These are phyloP conservation scores for Podospora conica DNA, from an alignment of 495 filamentous ascomycete species.

Conservation along the genomic window DNA sequence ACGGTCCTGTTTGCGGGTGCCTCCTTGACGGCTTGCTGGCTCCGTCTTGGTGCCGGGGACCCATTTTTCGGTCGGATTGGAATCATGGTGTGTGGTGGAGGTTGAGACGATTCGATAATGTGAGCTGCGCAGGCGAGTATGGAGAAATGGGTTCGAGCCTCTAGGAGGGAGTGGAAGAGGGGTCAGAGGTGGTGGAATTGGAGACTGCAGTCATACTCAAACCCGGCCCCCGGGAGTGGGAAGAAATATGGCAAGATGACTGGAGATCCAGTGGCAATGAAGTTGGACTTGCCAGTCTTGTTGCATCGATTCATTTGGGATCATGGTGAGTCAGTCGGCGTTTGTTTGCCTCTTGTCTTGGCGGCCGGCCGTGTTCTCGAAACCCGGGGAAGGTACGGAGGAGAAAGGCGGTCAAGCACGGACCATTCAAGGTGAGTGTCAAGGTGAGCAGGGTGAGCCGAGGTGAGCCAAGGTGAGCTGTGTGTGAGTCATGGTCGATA, in stretches of 20 bases:
- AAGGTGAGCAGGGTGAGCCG: constrained; percentile 3
- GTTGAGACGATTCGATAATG: not conserved
- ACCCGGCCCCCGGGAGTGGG: too few relatives aligned
- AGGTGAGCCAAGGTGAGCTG: not conserved
- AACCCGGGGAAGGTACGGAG: not conserved
- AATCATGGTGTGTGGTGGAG: constrained; percentile 17
- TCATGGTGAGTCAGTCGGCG: not conserved
- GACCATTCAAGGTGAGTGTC: not conserved
- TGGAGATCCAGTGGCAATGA: not conserved
- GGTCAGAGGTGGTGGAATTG: not conserved
- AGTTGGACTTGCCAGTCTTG: not conserved
- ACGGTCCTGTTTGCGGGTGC: constrained; percentile 26
- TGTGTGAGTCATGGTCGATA: not conserved
- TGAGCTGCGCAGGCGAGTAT: not conserved
- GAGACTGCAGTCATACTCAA: not conserved
- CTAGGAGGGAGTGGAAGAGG: not conserved
- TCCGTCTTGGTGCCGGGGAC: constrained; percentile 6
- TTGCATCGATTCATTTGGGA: not conserved
- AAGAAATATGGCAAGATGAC: not conserved
- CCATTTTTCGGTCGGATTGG: constrained; percentile 18
- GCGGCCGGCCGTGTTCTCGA: not conserved
- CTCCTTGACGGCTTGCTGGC: constrained; percentile 32
- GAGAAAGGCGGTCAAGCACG: not conserved
- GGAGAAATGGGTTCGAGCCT: not conserved
- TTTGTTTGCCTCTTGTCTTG: too few relatives aligned